phyloP scores from a whole-genome alignment of 257 asterid species.

The Leonotis leonurus region DNA sequence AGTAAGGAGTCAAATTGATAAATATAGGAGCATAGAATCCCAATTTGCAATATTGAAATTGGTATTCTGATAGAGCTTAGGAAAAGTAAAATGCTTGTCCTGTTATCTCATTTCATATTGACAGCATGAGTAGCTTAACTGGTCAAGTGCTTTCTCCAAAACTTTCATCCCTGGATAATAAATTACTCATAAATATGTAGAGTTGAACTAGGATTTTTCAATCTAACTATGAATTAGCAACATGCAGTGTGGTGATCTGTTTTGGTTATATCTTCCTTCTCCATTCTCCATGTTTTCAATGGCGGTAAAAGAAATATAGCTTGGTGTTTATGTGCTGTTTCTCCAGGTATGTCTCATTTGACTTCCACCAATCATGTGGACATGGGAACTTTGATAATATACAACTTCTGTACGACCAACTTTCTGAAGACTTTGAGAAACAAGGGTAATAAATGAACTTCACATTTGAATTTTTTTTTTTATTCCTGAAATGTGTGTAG shows the following conservation, averaged over 20 bases:
- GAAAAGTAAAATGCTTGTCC: conserved; percentile 13
- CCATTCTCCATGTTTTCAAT: conserved; percentile 8
- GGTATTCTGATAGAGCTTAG: not conserved
- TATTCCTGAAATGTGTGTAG: conserved; percentile 23
- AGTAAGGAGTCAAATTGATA: not conserved
- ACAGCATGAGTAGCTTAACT: conserved; percentile 7
- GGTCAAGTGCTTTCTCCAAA: conserved; percentile 8
- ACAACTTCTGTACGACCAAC: conserved; percentile 62
- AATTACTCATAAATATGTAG: not conserved
- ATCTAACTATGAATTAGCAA: not conserved
- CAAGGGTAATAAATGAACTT: conserved; percentile 60
- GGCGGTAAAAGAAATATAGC: not conserved
- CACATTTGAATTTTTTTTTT: no score
- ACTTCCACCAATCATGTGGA: conserved; percentile 85
- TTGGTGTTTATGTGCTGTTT: conserved; percentile 15
- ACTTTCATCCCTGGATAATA: not conserved
- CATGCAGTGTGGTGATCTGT: not conserved
- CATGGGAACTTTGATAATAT: conserved; percentile 74
- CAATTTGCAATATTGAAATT: not conserved
- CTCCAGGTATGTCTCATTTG: conserved; percentile 80
- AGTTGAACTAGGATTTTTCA: not conserved
- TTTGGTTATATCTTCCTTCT: conserved; percentile 10
- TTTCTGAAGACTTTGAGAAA: conserved; percentile 70
- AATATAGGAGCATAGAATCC: not conserved
- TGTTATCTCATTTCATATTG: conserved; percentile 4